Evolutionary conservation across 495 filamentous ascomycete species (phyloP).

Genomic region (Penicillium parvum): DNA sequence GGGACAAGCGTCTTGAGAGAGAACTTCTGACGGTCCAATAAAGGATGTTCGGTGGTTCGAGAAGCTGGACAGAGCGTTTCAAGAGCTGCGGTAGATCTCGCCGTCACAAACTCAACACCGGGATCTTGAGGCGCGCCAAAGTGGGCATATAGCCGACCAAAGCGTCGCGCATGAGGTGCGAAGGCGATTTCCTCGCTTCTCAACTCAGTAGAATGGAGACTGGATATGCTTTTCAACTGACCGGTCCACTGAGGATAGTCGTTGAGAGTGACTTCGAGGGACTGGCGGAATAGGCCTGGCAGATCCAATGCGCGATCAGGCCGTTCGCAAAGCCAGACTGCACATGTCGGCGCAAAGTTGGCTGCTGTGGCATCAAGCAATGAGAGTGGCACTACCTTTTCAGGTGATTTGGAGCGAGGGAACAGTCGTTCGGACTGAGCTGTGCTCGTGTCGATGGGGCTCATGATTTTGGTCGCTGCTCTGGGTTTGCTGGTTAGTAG

Average conservation of each 20-base stretch:
- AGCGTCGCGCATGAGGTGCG: constrained; percentile 25
- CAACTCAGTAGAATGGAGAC: constrained; percentile 2
- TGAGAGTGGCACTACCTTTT: constrained; percentile 18
- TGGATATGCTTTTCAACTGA: constrained; percentile 18
- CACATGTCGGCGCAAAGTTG: constrained; percentile 17
- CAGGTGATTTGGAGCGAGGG: constrained; percentile 1
- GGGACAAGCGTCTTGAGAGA: constrained; percentile 11
- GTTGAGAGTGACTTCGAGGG: constrained; percentile 21
- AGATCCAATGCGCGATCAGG: constrained; percentile 10
- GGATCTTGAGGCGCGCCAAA: constrained; percentile 32
- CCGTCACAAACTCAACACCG: constrained; percentile 32
- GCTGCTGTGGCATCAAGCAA: constrained; percentile 29
- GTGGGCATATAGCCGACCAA: constrained; percentile 29
- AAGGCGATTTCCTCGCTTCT: neutral
- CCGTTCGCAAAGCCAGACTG: constrained; percentile 26
- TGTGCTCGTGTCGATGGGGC: neutral
- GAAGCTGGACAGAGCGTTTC: constrained; percentile 27
- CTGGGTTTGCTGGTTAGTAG: too few species aligned
- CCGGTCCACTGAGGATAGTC: constrained; percentile 34
- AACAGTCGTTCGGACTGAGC: constrained; percentile 11
- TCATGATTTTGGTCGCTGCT: neutral
- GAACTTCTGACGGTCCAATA: constrained; percentile 24
- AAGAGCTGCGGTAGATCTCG: constrained; percentile 15
- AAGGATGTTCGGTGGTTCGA: constrained; percentile 18
- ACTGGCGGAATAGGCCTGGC: constrained; percentile 17